phyloP scores from a whole-genome alignment of 805 yeast species.

The Sugiyamaella smithiae region DNA sequence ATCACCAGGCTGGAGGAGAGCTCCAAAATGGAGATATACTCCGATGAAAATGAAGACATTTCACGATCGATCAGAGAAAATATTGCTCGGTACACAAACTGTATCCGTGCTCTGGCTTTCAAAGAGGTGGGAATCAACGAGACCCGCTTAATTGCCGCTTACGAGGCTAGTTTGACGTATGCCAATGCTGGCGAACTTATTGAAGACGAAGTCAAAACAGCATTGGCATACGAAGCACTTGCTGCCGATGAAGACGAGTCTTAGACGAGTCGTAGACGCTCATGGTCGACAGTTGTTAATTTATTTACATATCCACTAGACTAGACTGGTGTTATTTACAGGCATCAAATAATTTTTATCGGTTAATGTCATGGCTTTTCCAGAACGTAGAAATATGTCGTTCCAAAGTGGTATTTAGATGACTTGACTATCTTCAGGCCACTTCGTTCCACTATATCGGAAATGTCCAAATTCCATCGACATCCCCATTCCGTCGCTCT shows the following conservation, averaged over 20 bases:
- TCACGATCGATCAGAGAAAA: constrained; percentile 60
- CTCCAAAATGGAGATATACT: constrained; percentile 91
- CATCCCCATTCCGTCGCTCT: constrained; percentile 95
- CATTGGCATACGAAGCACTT: constrained; percentile 69
- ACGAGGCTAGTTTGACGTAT: constrained; percentile 84
- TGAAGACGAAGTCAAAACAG: constrained; percentile 68
- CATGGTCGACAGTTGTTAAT: background rate
- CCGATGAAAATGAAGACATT: constrained; percentile 79
- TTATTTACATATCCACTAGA: no score
- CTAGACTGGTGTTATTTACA: no score
- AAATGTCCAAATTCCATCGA: constrained; percentile 94
- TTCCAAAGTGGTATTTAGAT: constrained; percentile 81
- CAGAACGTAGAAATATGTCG: constrained; percentile 54
- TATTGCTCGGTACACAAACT: constrained; percentile 81
- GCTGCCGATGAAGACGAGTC: constrained; percentile 46
- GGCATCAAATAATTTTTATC: no score
- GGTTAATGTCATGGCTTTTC: constrained; percentile 10
- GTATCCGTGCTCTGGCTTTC: constrained; percentile 74
- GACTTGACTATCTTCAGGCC: constrained; percentile 82
- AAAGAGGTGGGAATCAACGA: constrained; percentile 88
- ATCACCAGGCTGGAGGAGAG: constrained; percentile 83
- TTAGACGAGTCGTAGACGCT: background rate
- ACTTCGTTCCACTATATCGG: constrained; percentile 76
- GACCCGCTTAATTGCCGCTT: constrained; percentile 70
- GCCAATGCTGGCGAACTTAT: constrained; percentile 67